A percentile compares a stretch with the other conserved stretches of the same genome.
Conservation (phyloP, 31 red algal species). For the Pterothamnion heteromorphum region DNA sequence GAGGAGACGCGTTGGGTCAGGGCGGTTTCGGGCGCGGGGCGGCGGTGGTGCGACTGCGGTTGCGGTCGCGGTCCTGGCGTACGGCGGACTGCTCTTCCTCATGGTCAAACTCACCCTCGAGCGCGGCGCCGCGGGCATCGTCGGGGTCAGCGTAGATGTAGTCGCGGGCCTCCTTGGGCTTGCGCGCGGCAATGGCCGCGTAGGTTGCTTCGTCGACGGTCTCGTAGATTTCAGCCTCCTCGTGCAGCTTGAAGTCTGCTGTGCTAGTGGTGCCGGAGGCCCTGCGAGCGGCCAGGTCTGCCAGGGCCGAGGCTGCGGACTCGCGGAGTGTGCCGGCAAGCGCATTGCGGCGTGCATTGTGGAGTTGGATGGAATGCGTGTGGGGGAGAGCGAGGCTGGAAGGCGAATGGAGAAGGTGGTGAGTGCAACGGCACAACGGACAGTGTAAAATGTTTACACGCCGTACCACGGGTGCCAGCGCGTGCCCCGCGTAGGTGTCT, state of each 20-base stretch:
- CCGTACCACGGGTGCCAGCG: too few relatives aligned
- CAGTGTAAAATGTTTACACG: too few relatives aligned
- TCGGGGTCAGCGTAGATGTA: conserved; percentile 58
- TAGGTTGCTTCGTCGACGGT: conserved; percentile 83
- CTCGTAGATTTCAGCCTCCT: conserved; percentile 74
- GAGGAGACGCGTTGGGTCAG: conserved; percentile 47
- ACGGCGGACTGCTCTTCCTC: conserved; percentile 58
- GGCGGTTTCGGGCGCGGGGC: not conserved
- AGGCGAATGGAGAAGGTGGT: too few relatives aligned
- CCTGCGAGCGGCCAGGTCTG: conserved; percentile 59
- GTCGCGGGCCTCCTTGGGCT: conserved; percentile 60
- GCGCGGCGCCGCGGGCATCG: conserved; percentile 45
- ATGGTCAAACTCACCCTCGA: conserved; percentile 59
- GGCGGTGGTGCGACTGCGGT: conserved; percentile 50
- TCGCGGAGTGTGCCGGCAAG: conserved; percentile 9
- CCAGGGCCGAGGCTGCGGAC: conserved; percentile 53
- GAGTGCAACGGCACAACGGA: too few relatives aligned
- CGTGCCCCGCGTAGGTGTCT: too few relatives aligned
- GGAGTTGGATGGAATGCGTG: too few relatives aligned
- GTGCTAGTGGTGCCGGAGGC: conserved; percentile 52
- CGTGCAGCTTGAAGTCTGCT: conserved; percentile 66
- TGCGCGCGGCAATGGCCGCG: conserved; percentile 51
- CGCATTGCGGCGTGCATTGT: too few relatives aligned
- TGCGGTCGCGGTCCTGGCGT: not conserved
- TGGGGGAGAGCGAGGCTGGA: too few relatives aligned